Conservation (phyloP, 2,329 filamentous ascomycete species). For the Parascedosporium putredinis region DNA sequence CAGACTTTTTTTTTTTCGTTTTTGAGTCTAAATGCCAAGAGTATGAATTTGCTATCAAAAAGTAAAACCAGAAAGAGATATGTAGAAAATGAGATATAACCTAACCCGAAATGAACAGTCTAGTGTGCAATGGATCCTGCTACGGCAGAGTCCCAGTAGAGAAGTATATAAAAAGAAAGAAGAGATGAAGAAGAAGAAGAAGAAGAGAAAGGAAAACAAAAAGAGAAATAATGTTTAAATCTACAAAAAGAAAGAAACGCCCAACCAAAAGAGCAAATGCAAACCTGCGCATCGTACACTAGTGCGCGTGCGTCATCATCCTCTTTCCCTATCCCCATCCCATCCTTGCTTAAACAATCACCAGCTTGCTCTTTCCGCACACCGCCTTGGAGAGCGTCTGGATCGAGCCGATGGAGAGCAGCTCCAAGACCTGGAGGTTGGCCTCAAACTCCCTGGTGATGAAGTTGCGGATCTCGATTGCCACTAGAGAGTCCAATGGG, state of each 20-base stretch:
- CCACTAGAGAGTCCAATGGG: constrained; percentile 36
- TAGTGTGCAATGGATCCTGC: not conserved
- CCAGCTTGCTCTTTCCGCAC: constrained; percentile 34
- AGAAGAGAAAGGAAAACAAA: not conserved
- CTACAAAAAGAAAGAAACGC: not conserved
- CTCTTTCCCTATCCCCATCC: no score
- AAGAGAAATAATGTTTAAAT: not conserved
- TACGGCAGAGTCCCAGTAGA: not conserved
- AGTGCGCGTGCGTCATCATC: not conserved
- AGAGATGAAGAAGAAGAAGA: no score
- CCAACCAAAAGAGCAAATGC: not conserved
- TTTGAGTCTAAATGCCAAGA: no score
- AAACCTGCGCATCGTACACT: not conserved
- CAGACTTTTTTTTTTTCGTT: no score
- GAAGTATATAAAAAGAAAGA: not conserved
- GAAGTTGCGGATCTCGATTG: constrained; percentile 40
- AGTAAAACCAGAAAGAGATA: no score
- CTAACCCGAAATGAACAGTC: not conserved
- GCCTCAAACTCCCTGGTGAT: constrained; percentile 38
- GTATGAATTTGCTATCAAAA: no score
- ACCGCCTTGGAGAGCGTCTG: constrained; percentile 36
- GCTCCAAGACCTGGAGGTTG: constrained; percentile 41
- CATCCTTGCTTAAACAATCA: constrained; percentile 2
- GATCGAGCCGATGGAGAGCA: constrained; percentile 39
- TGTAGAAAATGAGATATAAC: not conserved